These are phyloP conservation scores for Reticulascus tulasneorum DNA, from an alignment of 2,329 filamentous ascomycete genomes.

Conservation along the genomic window DNA sequence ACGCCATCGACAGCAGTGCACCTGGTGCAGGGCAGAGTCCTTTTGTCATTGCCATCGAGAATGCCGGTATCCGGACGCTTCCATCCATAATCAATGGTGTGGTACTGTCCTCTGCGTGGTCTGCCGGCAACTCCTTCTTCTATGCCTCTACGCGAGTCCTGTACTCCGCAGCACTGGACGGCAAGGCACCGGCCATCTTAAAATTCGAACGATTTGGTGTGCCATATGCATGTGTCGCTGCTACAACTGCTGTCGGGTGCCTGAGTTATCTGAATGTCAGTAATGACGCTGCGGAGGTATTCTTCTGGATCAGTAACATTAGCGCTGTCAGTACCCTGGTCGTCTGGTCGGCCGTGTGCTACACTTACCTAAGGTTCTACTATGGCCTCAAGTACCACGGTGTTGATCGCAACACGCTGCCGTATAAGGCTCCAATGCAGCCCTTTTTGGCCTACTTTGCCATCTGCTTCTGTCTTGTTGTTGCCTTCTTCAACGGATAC, in stretches of 20 bases:
- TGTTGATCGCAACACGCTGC: conserved; percentile 58
- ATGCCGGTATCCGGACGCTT: conserved; percentile 63
- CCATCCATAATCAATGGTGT: conserved; percentile 73
- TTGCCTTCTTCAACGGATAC: conserved; percentile 70
- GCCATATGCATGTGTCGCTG: conserved; percentile 8
- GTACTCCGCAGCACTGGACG: conserved; percentile 56
- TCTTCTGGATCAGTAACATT: conserved; percentile 48
- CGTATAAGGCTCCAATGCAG: conserved; percentile 62
- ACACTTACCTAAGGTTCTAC: conserved; percentile 68
- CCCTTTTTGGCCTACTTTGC: conserved; percentile 66
- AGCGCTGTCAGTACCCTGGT: conserved; percentile 67
- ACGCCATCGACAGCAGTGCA: conserved; percentile 16
- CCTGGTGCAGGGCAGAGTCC: conserved; percentile 8
- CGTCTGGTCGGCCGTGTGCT: conserved; percentile 63
- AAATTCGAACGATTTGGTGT: conserved; percentile 41
- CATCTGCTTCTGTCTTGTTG: conserved; percentile 56
- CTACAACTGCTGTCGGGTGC: conserved; percentile 55
- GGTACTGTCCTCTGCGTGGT: conserved; percentile 69
- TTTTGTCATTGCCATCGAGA: conserved; percentile 60
- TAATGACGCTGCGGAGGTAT: conserved; percentile 39
- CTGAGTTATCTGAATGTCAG: conserved; percentile 62
- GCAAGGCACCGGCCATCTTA: conserved; percentile 55
- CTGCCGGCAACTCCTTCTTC: conserved; percentile 64
- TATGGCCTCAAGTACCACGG: conserved; percentile 62
- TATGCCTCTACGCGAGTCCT: conserved; percentile 55